Evolutionary conservation across 2,329 filamentous ascomycete genomes (phyloP).

Genomic region (Colletotrichum zoysiae): DNA sequence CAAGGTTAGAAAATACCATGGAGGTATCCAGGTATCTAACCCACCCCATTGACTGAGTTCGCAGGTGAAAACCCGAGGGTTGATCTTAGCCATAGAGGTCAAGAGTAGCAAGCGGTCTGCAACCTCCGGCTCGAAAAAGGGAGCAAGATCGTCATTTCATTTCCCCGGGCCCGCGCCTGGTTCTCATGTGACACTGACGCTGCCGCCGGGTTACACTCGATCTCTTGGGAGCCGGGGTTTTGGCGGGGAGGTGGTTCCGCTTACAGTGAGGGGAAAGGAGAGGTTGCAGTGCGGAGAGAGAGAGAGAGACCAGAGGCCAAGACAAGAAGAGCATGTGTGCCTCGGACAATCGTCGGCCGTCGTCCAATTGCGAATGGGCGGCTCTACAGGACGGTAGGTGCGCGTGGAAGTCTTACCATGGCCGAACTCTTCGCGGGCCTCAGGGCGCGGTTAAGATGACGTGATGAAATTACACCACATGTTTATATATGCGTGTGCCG

Average conservation of each 20-base stretch:
- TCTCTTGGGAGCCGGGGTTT: slow-evolving; percentile 32
- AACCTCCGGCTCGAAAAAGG: slow-evolving; percentile 25
- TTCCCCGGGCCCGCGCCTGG: not conserved
- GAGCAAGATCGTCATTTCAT: slow-evolving; percentile 14
- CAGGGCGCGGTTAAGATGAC: slow-evolving; percentile 17
- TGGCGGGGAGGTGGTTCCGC: not conserved
- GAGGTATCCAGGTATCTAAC: no score
- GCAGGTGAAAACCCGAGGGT: no score
- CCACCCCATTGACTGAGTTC: no score
- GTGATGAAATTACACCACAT: slow-evolving; percentile 20
- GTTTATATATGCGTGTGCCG: slow-evolving; percentile 5
- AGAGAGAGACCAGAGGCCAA: not conserved
- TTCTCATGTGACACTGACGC: slow-evolving; percentile 22
- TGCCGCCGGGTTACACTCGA: slow-evolving; percentile 31
- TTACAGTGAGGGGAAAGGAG: slow-evolving; percentile 13
- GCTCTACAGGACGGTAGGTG: not conserved
- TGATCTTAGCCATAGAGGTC: no score
- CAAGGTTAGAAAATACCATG: no score
- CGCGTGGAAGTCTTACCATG: not conserved
- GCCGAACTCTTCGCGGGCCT: not conserved
- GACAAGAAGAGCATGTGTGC: not conserved
- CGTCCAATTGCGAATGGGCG: slow-evolving; percentile 11
- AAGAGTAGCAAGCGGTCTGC: not conserved
- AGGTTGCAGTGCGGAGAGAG: not conserved
- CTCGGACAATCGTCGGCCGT: slow-evolving; percentile 15